These are phyloP conservation scores for Miscanthus sacchariflorus DNA, from an alignment of 202 grass and related monocot species.

Conservation along the genomic window DNA sequence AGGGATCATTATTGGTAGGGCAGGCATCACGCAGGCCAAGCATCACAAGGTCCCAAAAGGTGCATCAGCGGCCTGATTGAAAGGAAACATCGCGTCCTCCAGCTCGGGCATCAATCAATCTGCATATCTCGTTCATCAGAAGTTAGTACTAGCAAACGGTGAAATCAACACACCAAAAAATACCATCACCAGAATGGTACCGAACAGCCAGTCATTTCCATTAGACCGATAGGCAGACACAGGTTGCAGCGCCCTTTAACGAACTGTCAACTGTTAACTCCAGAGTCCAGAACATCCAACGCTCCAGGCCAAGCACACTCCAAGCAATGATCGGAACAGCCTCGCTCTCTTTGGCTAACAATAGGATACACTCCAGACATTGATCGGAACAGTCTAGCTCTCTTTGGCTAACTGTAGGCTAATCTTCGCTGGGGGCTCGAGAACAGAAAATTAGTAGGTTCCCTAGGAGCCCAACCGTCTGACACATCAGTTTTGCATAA, in stretches of 20 bases:
- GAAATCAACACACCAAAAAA: neutral
- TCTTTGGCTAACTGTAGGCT: neutral
- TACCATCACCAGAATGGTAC: neutral
- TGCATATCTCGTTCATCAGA: constrained; percentile 37
- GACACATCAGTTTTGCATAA: neutral
- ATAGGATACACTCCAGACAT: neutral
- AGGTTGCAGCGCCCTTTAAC: neutral
- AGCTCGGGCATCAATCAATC: constrained; percentile 16
- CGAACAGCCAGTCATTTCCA: neutral
- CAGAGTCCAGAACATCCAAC: neutral
- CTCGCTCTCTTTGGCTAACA: neutral
- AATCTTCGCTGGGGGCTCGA: neutral
- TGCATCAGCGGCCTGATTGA: neutral
- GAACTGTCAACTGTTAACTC: no score
- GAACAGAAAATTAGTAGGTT: neutral
- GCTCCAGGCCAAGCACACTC: neutral
- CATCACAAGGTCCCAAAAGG: neutral
- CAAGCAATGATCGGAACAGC: neutral
- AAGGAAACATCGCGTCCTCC: neutral
- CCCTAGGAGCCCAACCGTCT: neutral
- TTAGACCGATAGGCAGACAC: neutral
- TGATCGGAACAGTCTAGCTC: neutral
- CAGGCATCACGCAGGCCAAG: neutral
- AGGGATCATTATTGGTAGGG: neutral
- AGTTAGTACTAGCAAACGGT: constrained; percentile 9